A percentile compares a stretch with the other conserved stretches of the same genome.
These are phyloP conservation scores for Ziziphus jujuba DNA, from an alignment of 306 rosid species.

Conservation along the genomic window DNA sequence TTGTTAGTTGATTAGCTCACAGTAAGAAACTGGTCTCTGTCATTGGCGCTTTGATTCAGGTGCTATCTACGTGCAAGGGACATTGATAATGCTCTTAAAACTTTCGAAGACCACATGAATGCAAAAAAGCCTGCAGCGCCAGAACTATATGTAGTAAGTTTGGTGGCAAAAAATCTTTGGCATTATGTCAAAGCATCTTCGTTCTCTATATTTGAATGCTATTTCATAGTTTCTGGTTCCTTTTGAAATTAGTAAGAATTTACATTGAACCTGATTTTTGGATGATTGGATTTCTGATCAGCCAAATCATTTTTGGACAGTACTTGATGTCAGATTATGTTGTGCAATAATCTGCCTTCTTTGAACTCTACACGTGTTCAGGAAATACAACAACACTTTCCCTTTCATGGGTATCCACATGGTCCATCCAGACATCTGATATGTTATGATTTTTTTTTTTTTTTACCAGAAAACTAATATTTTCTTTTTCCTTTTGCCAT, in stretches of 20 bases:
- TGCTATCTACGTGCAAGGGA: slow-evolving; percentile 75
- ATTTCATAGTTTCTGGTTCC: neutral
- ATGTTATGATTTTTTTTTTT: too few relatives aligned
- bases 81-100: slow-evolving; percentile 62
- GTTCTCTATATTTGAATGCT: neutral
- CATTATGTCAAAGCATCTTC: slow-evolving; percentile 8
- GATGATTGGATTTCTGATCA: neutral
- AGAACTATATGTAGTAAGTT: slow-evolving; percentile 73
- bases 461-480: too few relatives aligned
- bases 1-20: too few relatives aligned
- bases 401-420: too few relatives aligned
- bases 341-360: too few relatives aligned
- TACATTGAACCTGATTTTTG: neutral
- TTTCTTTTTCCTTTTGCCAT: too few relatives aligned
- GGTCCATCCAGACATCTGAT: too few relatives aligned
- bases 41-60: slow-evolving; percentile 48
- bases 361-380: too few relatives aligned
- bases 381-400: too few relatives aligned
- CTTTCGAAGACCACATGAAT: slow-evolving; percentile 52
- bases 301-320: neutral
- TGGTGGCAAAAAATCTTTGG: slow-evolving; percentile 3
- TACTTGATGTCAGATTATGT: too few relatives aligned
- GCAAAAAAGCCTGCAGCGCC: slow-evolving; percentile 35
- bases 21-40: neutral
- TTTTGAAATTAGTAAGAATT: neutral